A percentile compares a stretch with the other conserved stretches of the same genome.
These are phyloP conservation scores for Syzygium aqueum DNA, from an alignment of 345 rosid genomes.

Conservation along the genomic window DNA sequence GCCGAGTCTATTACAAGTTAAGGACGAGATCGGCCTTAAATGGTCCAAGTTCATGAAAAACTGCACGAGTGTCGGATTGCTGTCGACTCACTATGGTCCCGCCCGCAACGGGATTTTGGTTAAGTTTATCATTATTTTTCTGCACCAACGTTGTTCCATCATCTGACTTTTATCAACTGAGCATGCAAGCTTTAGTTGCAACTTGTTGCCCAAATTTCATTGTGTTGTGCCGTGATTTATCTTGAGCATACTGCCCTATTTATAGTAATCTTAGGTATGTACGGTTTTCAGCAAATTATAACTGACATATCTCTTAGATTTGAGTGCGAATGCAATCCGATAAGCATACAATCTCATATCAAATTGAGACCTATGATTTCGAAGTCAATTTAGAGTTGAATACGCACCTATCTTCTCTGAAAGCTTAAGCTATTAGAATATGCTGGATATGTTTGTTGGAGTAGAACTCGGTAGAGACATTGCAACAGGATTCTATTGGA, in stretches of 20 bases:
- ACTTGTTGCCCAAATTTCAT: background rate
- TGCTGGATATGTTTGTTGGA: background rate
- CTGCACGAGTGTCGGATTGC: background rate
- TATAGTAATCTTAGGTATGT: background rate
- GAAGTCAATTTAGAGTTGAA: background rate
- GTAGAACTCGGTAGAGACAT: background rate
- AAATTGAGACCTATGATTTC: background rate
- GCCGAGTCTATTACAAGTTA: background rate
- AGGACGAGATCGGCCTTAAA: background rate
- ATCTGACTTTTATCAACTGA: background rate
- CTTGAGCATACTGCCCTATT: background rate
- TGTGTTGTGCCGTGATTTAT: background rate
- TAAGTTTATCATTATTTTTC: background rate
- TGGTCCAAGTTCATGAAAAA: background rate
- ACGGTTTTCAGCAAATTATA: background rate
- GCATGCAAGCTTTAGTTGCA: background rate
- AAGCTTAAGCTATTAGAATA: background rate
- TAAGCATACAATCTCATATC: background rate
- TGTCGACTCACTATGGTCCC: background rate
- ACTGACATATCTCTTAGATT: background rate
- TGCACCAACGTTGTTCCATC: background rate
- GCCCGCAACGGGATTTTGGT: background rate
- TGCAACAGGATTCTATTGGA: background rate
- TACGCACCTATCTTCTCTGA: background rate
- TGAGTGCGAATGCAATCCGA: background rate